phyloP scores from a whole-genome alignment of 306 rosid species.

The Pyrus pyrifolia region DNA sequence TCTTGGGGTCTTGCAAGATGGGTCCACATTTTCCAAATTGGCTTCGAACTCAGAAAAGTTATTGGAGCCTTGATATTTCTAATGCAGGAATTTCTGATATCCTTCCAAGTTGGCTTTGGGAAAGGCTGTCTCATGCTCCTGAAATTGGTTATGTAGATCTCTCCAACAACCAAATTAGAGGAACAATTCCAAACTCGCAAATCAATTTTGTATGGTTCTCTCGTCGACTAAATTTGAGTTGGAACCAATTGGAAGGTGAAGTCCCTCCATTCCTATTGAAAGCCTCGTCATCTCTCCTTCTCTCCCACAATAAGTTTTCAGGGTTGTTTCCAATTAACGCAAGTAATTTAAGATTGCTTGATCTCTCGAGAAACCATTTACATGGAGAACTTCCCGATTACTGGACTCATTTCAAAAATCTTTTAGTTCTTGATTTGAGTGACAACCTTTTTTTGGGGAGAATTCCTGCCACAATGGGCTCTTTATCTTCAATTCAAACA shows the following conservation, averaged over 20 bases:
- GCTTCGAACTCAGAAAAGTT: not conserved
- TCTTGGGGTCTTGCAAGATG: not conserved
- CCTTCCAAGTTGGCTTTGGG: not conserved
- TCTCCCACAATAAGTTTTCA: too few relatives aligned
- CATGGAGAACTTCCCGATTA: not conserved
- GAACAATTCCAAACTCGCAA: not conserved
- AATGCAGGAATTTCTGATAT: not conserved
- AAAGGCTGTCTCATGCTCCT: not conserved
- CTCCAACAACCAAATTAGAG: not conserved
- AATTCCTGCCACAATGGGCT: not conserved
- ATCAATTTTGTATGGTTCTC: not conserved
- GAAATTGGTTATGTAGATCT: not conserved
- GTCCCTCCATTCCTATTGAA: too few relatives aligned
- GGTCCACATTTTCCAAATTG: not conserved
- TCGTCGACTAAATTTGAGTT: accelerated
- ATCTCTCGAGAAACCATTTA: not conserved
- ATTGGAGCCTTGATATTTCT: accelerated
- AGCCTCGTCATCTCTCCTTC: accelerated
- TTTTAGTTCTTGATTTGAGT: not conserved
- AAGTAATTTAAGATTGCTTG: accelerated
- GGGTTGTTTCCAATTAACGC: not conserved
- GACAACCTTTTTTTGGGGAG: not conserved
- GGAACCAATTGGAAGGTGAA: too few relatives aligned
- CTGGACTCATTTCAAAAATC: not conserved
- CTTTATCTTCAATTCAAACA: not conserved